phyloP scores from a whole-genome alignment of 108 stramenopile genomes.

The Epithemia pelagica region DNA sequence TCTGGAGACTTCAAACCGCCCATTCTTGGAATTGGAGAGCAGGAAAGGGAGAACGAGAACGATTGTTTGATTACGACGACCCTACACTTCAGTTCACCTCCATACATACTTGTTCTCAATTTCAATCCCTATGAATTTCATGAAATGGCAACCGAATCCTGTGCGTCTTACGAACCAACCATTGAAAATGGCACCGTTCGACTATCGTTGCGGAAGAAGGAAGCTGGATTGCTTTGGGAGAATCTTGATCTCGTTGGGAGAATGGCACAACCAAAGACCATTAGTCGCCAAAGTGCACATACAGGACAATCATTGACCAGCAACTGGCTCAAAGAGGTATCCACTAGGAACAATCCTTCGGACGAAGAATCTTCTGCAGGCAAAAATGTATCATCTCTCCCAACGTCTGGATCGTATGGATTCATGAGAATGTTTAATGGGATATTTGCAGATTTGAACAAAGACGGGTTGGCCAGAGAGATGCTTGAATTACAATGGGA shows the following conservation, averaged over 20 bases:
- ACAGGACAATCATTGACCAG: constrained; percentile 14
- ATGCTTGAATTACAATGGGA: constrained; percentile 61
- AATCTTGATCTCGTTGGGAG: constrained; percentile 67
- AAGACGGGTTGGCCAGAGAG: constrained; percentile 67
- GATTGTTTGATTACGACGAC: background rate
- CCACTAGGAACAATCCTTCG: background rate
- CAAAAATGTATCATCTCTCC: constrained; percentile 13
- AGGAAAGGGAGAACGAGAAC: too few species aligned
- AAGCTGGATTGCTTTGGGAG: constrained; percentile 39
- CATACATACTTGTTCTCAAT: constrained; percentile 59
- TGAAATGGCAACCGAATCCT: constrained; percentile 13
- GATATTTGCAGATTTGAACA: constrained; percentile 72
- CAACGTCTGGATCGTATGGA: constrained; percentile 37
- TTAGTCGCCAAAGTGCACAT: too few species aligned
- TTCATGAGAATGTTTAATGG: constrained; percentile 54
- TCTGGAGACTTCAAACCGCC: constrained; percentile 6
- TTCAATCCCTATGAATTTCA: constrained; percentile 35
- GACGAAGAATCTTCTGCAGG: constrained; percentile 1
- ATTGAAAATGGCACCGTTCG: constrained; percentile 39
- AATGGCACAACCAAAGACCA: constrained; percentile 36
- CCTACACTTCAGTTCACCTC: constrained; percentile 58
- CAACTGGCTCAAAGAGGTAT: constrained; percentile 30
- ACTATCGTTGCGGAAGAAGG: constrained; percentile 36
- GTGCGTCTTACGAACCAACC: constrained; percentile 34
- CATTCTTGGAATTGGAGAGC: too few species aligned